phyloP scores from a whole-genome alignment of 2,329 filamentous ascomycete genomes.

The Colletotrichum sp. region DNA sequence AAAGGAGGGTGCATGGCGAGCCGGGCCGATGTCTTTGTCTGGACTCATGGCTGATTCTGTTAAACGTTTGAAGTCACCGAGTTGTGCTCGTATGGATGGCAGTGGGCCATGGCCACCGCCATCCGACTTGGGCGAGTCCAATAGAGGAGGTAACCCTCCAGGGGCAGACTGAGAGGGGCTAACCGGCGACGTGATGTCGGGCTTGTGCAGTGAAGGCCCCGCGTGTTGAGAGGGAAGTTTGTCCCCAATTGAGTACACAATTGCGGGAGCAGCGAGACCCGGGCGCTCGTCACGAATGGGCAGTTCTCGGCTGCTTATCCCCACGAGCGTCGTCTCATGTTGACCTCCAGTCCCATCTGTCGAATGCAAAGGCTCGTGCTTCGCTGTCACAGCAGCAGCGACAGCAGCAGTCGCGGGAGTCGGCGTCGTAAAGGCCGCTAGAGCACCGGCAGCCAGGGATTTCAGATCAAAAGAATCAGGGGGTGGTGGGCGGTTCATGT shows the following conservation, averaged over 20 bases:
- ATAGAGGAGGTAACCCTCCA: constrained; percentile 40
- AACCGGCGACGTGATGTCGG: constrained; percentile 1
- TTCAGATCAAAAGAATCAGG: constrained; percentile 30
- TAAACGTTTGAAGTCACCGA: constrained; percentile 38
- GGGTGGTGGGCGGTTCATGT: background rate
- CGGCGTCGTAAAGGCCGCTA: constrained; percentile 29
- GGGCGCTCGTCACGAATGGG: constrained; percentile 38
- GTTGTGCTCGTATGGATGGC: constrained; percentile 43
- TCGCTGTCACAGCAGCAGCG: constrained; percentile 18
- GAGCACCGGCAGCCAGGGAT: constrained; percentile 34
- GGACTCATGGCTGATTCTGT: constrained; percentile 32
- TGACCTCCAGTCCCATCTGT: background rate
- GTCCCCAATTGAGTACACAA: constrained; percentile 9
- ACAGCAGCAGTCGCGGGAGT: constrained; percentile 18
- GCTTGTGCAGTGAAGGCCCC: background rate
- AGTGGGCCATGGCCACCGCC: constrained; percentile 35
- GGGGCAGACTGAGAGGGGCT: constrained; percentile 14
- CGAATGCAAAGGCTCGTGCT: background rate
- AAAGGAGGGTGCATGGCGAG: constrained; percentile 30
- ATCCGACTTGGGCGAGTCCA: constrained; percentile 39
- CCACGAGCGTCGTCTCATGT: background rate
- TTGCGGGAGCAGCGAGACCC: constrained; percentile 6
- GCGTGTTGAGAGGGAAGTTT: background rate
- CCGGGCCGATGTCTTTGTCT: constrained; percentile 34
- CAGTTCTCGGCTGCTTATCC: constrained; percentile 31